phyloP scores from a whole-genome alignment of 441 rosid genomes.

The Codiaeum variegatum region DNA sequence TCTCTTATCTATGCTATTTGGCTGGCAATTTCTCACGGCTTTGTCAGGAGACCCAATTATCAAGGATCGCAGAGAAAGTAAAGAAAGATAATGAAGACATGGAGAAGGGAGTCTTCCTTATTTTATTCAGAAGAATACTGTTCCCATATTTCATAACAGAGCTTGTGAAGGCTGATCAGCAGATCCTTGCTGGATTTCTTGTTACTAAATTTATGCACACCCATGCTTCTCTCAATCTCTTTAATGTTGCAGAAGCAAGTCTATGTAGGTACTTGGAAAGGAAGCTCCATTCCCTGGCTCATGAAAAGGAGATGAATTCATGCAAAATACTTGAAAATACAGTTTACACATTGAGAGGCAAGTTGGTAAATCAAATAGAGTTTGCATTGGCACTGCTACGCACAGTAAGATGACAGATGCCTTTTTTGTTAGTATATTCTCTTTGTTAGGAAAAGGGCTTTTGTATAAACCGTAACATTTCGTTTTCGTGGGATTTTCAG shows the following conservation, averaged over 20 bases:
- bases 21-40: constrained; percentile 71
- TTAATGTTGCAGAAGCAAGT: constrained; percentile 67
- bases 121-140: constrained; percentile 60
- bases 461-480: too few relatives aligned
- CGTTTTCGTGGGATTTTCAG: too few relatives aligned
- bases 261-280: constrained; percentile 58
- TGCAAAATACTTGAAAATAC: constrained; percentile 42
- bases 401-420: constrained; percentile 24
- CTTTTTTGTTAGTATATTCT: neutral
- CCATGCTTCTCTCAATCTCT: constrained; percentile 57
- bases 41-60: constrained; percentile 54
- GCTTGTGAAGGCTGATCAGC: constrained; percentile 75
- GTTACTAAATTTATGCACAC: constrained; percentile 83
- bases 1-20: constrained; percentile 67
- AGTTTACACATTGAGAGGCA: constrained; percentile 38
- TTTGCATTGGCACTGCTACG: constrained; percentile 53
- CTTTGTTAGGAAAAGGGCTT: neutral
- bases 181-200: constrained; percentile 70
- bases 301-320: constrained; percentile 28
- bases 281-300: constrained; percentile 41
- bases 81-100: constrained; percentile 16
- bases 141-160: constrained; percentile 66
- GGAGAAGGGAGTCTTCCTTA: constrained; percentile 21
- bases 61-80: constrained; percentile 24
- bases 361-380: constrained; percentile 41